Evolutionary conservation across 352 stramenopile genomes (phyloP).

Genomic region (Globisporangium nunn): DNA sequence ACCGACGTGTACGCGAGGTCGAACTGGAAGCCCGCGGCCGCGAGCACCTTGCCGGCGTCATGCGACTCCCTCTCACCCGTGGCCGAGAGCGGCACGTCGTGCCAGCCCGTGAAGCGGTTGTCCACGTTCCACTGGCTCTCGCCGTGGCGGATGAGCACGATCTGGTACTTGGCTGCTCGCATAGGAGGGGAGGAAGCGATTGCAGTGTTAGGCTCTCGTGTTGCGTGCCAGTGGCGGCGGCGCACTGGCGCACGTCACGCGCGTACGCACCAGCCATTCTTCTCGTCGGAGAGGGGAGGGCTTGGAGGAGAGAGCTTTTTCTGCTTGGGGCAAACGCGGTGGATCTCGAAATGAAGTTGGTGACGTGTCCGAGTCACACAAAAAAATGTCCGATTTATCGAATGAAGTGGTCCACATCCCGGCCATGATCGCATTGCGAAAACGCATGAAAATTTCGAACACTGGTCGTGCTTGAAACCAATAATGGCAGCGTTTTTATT

Average conservation of each 20-base stretch:
- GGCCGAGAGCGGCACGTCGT: slow-evolving; percentile 92
- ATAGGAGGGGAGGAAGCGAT: too few species aligned
- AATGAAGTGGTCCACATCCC: too few species aligned
- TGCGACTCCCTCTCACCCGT: slow-evolving; percentile 89
- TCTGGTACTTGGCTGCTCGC: slow-evolving; percentile 69
- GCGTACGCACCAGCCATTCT: slow-evolving; percentile 8
- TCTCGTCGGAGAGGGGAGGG: too few species aligned
- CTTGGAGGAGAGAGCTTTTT: slow-evolving; percentile 1
- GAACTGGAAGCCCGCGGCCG: slow-evolving; percentile 90
- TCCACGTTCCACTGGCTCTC: slow-evolving; percentile 97
- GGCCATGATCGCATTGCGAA: too few species aligned
- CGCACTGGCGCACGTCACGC: not conserved
- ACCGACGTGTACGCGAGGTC: slow-evolving; percentile 95
- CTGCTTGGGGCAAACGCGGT: slow-evolving; percentile 4
- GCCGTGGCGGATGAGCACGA: slow-evolving; percentile 92
- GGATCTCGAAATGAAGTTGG: slow-evolving; percentile 10
- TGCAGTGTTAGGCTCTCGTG: not conserved
- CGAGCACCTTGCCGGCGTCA: slow-evolving; percentile 92
- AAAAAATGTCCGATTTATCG: too few species aligned
- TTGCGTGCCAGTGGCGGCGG: not conserved
- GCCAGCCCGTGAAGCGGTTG: slow-evolving; percentile 99
- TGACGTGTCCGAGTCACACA: not conserved
- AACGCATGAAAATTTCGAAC: too few species aligned
- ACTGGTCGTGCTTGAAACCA: too few species aligned
- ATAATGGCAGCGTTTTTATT: too few species aligned